These are phyloP conservation scores for Gaeumannomyces tritici DNA, from an alignment of 2,329 filamentous ascomycete genomes.

Conservation along the genomic window DNA sequence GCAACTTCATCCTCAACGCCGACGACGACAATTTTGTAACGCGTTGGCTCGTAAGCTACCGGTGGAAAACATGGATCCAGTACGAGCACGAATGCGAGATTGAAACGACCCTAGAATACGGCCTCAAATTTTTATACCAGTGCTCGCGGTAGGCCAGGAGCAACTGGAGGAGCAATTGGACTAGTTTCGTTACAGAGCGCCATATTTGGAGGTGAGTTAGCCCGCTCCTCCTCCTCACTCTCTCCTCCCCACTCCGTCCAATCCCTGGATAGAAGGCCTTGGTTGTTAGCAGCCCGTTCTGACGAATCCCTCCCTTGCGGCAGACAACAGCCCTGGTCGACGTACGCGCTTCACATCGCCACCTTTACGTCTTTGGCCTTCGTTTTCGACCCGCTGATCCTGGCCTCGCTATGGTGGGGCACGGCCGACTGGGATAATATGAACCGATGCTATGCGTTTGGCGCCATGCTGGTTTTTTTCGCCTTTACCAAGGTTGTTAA, in stretches of 20 bases:
- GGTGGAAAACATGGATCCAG: slow-evolving; percentile 92
- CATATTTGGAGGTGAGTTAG: slow-evolving; percentile 78
- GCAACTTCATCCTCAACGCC: slow-evolving; percentile 81
- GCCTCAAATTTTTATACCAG: slow-evolving; percentile 82
- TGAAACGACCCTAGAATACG: slow-evolving; percentile 85
- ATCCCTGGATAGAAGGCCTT: not conserved
- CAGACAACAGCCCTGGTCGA: slow-evolving; percentile 87
- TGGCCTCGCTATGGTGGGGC: slow-evolving; percentile 60
- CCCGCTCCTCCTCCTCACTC: too few species aligned
- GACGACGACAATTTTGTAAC: slow-evolving; percentile 99
- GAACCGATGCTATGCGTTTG: slow-evolving; percentile 45
- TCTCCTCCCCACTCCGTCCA: too few species aligned
- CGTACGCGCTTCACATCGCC: slow-evolving; percentile 85
- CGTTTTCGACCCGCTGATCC: slow-evolving; percentile 62
- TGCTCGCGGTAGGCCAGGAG: slow-evolving; percentile 92
- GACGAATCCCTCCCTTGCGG: slow-evolving; percentile 8
- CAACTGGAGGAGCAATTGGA: slow-evolving; percentile 96
- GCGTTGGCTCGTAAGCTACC: slow-evolving; percentile 84
- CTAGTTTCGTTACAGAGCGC: slow-evolving; percentile 74
- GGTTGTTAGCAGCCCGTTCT: not conserved
- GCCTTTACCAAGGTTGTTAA: slow-evolving; percentile 84
- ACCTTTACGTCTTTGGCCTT: slow-evolving; percentile 87
- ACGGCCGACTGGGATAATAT: slow-evolving; percentile 50
- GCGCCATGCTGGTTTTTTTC: slow-evolving; percentile 59
- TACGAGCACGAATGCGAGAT: slow-evolving; percentile 87